Base-by-base conservation (phyloP, 176 grass and related monocot species). In the Ensete glaucum region DNA sequence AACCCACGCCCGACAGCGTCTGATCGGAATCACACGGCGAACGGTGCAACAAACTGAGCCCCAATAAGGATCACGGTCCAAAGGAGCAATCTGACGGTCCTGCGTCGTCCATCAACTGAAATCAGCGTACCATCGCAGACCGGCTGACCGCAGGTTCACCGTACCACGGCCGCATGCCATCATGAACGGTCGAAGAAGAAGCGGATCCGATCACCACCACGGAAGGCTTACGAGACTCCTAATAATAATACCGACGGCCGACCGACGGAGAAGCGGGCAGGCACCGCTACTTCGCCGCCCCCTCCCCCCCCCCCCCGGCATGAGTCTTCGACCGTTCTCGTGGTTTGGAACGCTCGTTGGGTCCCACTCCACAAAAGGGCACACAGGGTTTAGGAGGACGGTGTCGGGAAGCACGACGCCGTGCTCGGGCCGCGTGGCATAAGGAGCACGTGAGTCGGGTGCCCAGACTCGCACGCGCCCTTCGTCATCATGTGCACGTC, bases 1-100 rank as follows among this genome's bases (percentile, higher is more conserved):
- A 77, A 64, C 75, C 49, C 75, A 65, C 75, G 56, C 49, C 49
- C 55, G 75, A 77, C 75, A 77, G 20, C 75, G 60, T 76, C 74
- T 76, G 58, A 76, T 76, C 16, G 43, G 51, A 58, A 76, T 76
- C 74, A 62, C 74, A 76, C 51, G 74, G 74, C 29, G 74, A 64
- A 52, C n/a, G 55, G 57, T 12, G 55, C 23, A 7, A 23, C 27
- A n/a, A 34, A 27, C 48, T 50, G 4, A 62, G 12, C 15, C 0
- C 34, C 7, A 54, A 0, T 9, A 3, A n/a, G n/a, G n/a, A n/a
- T n/a, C n/a, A 60, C 55, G 15, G 55, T 62, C 26, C 23, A 50
- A 62, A n/a, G 10, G 34, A 43, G 10, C 11, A 29, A 76, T 76
- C 57, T 7, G 57, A 62, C 16, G n/a, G 29, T 23, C 16, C 4